phyloP scores from a whole-genome alignment of 2,329 filamentous ascomycete genomes.

The Phaeoacremonium minimum region DNA sequence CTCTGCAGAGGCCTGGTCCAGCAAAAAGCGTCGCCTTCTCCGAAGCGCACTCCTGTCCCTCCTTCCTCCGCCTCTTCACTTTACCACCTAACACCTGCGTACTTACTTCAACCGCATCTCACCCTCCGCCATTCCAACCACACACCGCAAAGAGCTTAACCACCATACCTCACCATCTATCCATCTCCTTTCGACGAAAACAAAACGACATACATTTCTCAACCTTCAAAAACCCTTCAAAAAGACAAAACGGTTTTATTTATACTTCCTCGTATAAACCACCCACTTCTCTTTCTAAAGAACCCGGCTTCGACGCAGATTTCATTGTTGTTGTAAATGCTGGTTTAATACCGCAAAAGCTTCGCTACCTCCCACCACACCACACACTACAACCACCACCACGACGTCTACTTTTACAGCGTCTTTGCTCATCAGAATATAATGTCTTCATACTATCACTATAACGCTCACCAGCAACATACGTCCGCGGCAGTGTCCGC shows the following conservation, averaged over 20 bases:
- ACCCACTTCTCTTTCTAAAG: no score
- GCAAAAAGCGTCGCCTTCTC: neutral
- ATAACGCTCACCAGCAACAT: constrained; percentile 54
- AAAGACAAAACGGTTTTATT: no score
- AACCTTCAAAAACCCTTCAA: no score
- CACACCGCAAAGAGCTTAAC: neutral
- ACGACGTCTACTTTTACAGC: neutral
- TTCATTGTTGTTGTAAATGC: neutral
- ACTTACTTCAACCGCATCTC: no score
- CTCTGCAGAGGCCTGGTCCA: neutral
- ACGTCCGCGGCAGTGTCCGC: constrained; percentile 49
- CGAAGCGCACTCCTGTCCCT: no score
- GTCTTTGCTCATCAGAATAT: neutral
- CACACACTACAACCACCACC: neutral
- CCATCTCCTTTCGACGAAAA: neutral
- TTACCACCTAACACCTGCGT: no score
- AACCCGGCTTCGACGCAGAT: no score
- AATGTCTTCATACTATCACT: constrained; percentile 64
- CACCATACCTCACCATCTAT: neutral
- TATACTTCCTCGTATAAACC: no score
- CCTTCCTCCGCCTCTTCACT: neutral
- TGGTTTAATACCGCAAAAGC: neutral
- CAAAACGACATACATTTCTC: no score
- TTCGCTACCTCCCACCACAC: neutral
- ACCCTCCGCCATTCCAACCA: neutral